Evolutionary conservation across 2,329 filamentous ascomycete species (phyloP).

Genomic region (Helminthosporium solani): DNA sequence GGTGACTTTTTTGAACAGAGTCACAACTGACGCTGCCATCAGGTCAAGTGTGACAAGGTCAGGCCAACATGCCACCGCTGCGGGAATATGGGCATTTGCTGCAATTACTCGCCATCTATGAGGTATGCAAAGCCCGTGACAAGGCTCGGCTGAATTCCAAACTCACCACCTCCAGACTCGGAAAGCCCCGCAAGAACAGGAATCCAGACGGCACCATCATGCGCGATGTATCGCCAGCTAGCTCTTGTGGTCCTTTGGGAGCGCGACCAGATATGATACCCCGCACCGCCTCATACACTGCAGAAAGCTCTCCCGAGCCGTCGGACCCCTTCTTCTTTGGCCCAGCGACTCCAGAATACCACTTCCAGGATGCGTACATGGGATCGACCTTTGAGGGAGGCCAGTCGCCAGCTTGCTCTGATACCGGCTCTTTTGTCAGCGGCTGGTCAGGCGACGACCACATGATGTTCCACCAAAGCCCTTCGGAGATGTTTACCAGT

Average conservation of each 20-base stretch:
- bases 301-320: conserved; percentile 41
- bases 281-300: conserved; percentile 29
- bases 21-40: conserved; percentile 5
- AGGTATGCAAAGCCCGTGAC: conserved; percentile 25
- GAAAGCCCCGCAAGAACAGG: conserved; percentile 41
- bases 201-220: conserved; percentile 39
- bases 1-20: too few relatives aligned
- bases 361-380: conserved; percentile 38
- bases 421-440: conserved; percentile 26
- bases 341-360: conserved; percentile 37
- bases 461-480: conserved; percentile 27
- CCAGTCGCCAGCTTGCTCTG: conserved; percentile 36
- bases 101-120: conserved; percentile 44
- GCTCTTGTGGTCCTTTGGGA: conserved; percentile 32
- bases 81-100: conserved; percentile 41
- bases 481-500: conserved; percentile 28
- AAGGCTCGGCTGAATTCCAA: neutral
- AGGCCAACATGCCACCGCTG: conserved; percentile 40
- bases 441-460: conserved; percentile 38
- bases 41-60: conserved; percentile 43
- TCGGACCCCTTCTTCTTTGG: conserved; percentile 38
- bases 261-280: conserved; percentile 35
- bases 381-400: conserved; percentile 29
- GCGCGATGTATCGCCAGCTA: conserved; percentile 37
- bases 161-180: conserved; percentile 29